These are phyloP conservation scores for Leonotis leonurus DNA, from an alignment of 257 asterid genomes.

Conservation along the genomic window DNA sequence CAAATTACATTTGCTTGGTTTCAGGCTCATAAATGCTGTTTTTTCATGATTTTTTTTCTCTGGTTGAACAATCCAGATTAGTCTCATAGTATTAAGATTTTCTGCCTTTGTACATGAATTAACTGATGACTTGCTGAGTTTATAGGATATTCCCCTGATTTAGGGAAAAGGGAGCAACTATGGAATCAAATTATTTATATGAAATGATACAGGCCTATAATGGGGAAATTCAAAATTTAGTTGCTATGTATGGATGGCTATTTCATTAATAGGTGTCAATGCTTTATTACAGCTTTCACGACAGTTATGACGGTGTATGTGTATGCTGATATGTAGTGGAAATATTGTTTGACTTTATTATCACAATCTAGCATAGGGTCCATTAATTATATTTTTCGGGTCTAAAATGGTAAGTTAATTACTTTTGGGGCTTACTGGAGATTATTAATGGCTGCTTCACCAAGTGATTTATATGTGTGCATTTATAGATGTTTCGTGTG, in stretches of 20 bases:
- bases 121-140: not conserved
- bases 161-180: not conserved
- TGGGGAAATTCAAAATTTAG: not conserved
- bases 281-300: not conserved
- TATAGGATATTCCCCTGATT: not conserved
- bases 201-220: not conserved
- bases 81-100: not conserved
- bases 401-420: constrained; percentile 3
- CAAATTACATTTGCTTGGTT: not conserved
- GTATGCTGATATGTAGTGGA: not conserved
- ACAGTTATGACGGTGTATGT: not conserved
- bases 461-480: not conserved
- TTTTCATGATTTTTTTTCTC: not conserved
- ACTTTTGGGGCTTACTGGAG: not conserved
- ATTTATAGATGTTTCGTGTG: not conserved
- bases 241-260: not conserved
- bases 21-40: not conserved
- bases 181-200: not conserved
- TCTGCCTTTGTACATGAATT: not conserved
- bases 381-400: not conserved
- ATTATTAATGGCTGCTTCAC: not conserved
- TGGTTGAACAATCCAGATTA: not conserved
- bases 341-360: not conserved
- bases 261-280: not conserved
- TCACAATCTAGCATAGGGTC: not conserved